These are phyloP conservation scores for Calvatia gigantea DNA, from an alignment of 768 basidiomycete species.

Conservation along the genomic window DNA sequence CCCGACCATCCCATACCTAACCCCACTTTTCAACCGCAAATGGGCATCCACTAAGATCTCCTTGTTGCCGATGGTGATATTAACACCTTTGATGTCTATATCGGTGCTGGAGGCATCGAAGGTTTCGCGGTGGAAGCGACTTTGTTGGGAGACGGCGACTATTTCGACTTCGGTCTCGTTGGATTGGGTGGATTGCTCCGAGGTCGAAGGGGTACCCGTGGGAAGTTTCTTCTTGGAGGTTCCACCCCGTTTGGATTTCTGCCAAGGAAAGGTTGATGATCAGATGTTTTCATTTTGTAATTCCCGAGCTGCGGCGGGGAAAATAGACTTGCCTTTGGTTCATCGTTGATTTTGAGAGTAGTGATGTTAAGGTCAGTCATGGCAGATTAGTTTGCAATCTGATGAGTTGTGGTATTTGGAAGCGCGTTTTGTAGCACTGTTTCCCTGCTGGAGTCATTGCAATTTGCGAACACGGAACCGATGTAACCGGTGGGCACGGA, in stretches of 20 bases:
- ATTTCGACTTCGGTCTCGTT: slow-evolving; percentile 23
- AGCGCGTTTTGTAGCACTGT: neutral
- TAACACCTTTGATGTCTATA: slow-evolving; percentile 53
- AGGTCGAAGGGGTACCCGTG: neutral
- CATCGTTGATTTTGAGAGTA: neutral
- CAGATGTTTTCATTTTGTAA: neutral
- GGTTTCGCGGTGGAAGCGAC: slow-evolving; percentile 47
- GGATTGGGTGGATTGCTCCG: no score
- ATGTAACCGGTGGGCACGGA: no score
- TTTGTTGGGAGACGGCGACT: slow-evolving; percentile 42
- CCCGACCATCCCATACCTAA: slow-evolving; percentile 52
- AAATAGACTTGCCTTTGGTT: neutral
- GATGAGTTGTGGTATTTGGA: neutral
- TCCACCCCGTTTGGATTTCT: neutral
- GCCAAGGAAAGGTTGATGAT: neutral
- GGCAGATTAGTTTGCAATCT: neutral
- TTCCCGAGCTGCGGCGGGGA: neutral
- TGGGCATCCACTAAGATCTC: slow-evolving; percentile 52
- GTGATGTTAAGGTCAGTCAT: neutral
- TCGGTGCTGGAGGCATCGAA: slow-evolving; percentile 35
- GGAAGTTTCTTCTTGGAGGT: neutral
- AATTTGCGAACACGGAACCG: no score
- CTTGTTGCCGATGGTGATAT: slow-evolving; percentile 43
- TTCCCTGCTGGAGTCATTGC: no score
- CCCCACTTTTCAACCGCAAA: slow-evolving; percentile 46